Base-by-base conservation (phyloP, 2,329 filamentous ascomycete species). In the Thelonectria discophora region DNA sequence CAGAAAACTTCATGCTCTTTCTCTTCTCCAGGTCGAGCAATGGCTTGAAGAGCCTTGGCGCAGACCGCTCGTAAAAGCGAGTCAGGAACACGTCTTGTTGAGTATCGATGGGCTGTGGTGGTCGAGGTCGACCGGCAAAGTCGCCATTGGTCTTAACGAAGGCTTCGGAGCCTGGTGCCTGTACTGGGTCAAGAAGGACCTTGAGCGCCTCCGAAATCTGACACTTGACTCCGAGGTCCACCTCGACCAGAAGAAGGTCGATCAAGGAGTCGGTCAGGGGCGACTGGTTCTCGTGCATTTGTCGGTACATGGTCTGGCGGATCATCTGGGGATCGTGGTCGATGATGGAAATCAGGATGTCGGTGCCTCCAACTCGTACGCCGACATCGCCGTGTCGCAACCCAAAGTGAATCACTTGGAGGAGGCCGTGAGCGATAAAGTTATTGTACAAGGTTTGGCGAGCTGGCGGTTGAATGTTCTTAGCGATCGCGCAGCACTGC, bases 281-380 rank as follows among this genome's bases (percentile, higher is more conserved):
- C 2, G 89, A 88, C 69, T 92, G 88, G 74, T 94, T 94, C 66
- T 97, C 93, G 66, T 90, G 90, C 64, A 97, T 90, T 67, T 97
- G 93, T 64, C 93, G 92, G 76, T 97, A 94, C 70, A 98, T 94
- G 56, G 94, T 96, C 68, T 90, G 89, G 50, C 95, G 90, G 74
- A 99, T 94, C 90, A 97, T 93, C 69, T 93, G 87, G 2, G 94
- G 91, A 71, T 99, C 95, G 73, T 98, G 94, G 71, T 99, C 95
- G 69, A 99, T 95, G 78, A 98, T 89, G 5, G 93, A 92, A 8
- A 97, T 92, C 50, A 99, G 79, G 34, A 98, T 93, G 69, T 99
- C 95, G 2, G 94, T 97, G 11, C 94, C 95, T 5, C 94, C 96
- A 2, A 97, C 93, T 63, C 95, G 87, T 55, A 97, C 91, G 0